Evolutionary conservation across 441 rosid genomes (phyloP).

Genomic region (Jatropha podagrica): DNA sequence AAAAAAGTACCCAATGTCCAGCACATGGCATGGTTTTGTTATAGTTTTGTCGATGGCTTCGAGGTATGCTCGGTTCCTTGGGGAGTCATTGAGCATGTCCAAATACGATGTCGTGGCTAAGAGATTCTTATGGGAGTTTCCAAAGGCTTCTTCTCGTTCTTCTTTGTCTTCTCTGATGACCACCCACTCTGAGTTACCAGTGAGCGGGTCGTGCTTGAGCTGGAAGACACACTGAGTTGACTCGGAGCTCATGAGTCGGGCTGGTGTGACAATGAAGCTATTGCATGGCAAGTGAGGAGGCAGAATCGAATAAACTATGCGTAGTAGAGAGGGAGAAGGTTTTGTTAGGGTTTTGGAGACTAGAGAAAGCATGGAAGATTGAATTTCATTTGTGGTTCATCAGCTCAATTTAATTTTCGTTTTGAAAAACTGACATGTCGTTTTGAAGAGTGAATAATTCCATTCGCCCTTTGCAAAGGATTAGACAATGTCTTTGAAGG

Average conservation of each 20-base stretch:
- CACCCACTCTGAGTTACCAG: constrained; percentile 87
- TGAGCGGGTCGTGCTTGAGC: constrained; percentile 77
- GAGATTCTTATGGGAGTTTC: not conserved
- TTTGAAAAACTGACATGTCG: not conserved
- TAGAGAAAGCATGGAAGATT: constrained; percentile 26
- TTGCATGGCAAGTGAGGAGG: constrained; percentile 12
- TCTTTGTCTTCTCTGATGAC: constrained; percentile 56
- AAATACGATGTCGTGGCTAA: not conserved
- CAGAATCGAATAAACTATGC: constrained; percentile 18
- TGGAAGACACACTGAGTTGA: constrained; percentile 71
- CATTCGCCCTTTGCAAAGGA: too few relatives aligned
- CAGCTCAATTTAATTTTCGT: not conserved
- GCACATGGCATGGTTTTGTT: constrained; percentile 77
- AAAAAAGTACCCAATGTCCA: constrained; percentile 74
- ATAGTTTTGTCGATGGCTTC: constrained; percentile 75
- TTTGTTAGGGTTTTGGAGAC: constrained; percentile 38
- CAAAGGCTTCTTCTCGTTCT: constrained; percentile 28
- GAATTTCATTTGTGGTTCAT: not conserved
- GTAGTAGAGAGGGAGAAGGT: constrained; percentile 24
- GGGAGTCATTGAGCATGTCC: constrained; percentile 76
- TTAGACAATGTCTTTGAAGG: not conserved
- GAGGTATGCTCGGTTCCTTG: constrained; percentile 69
- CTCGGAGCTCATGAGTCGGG: constrained; percentile 60
- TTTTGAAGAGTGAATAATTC: not conserved
- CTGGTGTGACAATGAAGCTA: constrained; percentile 19